Conservation (phyloP, 2,329 filamentous ascomycete species). For the Dothistroma septosporum region DNA sequence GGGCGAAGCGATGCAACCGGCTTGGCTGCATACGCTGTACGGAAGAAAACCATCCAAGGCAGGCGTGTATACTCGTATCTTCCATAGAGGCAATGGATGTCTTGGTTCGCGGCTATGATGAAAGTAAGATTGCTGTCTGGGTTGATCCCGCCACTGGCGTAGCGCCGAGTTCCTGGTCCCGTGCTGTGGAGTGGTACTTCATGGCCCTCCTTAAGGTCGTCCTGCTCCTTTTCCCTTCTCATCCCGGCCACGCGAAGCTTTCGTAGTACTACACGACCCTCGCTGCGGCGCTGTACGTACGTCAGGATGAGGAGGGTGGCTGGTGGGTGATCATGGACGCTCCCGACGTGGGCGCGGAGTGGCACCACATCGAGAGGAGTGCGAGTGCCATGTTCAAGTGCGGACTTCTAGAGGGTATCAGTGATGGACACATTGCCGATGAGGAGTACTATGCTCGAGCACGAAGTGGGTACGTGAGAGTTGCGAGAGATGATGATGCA, state of each 20-base stretch:
- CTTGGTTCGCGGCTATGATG: conserved; percentile 53
- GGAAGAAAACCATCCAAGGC: background rate
- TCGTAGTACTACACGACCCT: conserved; percentile 37
- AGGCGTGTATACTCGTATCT: background rate
- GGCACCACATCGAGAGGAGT: conserved; percentile 59
- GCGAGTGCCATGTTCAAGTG: conserved; percentile 57
- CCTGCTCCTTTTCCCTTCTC: conserved; percentile 36
- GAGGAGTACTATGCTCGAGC: conserved; percentile 49
- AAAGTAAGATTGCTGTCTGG: conserved; percentile 48
- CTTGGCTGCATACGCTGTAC: background rate
- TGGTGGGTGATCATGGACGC: conserved; percentile 57
- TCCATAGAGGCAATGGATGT: background rate
- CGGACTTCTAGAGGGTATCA: conserved; percentile 47
- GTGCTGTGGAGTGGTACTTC: conserved; percentile 54
- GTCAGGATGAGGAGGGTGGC: conserved; percentile 51
- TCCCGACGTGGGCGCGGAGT: conserved; percentile 45
- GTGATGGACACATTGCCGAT: conserved; percentile 36
- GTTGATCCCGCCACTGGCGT: conserved; percentile 50
- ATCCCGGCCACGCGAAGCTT: conserved; percentile 37
- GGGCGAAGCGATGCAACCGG: background rate
- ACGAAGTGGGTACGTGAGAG: conserved; percentile 40
- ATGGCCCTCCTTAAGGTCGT: conserved; percentile 48
- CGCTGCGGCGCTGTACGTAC: conserved; percentile 39
- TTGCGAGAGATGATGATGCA: background rate
- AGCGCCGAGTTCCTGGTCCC: conserved; percentile 51